Percentiles rank a stretch among this genome's conserved stretches.
Conservation (phyloP, 352 stramenopile species). For the Pythium rishiriense region DNA sequence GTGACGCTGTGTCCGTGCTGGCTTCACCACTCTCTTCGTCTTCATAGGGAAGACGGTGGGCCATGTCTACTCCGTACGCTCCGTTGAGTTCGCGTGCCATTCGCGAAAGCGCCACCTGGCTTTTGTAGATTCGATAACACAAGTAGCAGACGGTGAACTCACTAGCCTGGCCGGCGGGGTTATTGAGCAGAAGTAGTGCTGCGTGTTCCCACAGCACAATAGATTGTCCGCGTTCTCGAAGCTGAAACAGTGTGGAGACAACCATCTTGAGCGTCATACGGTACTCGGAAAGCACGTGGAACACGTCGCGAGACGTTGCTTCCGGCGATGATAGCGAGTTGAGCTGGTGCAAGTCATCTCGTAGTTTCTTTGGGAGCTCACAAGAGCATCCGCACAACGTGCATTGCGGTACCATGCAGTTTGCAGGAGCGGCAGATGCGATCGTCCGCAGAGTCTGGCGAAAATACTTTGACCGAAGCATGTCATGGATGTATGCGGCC, state of each 20-base stretch:
- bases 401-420: conserved; percentile 36
- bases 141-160: conserved; percentile 73
- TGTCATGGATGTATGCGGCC: conserved; percentile 34
- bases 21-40: background rate
- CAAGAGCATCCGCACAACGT: conserved; percentile 63
- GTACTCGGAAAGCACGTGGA: conserved; percentile 47
- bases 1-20: background rate
- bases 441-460: conserved; percentile 24
- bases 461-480: conserved; percentile 45
- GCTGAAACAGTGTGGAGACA: conserved; percentile 59
- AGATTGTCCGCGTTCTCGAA: conserved; percentile 62
- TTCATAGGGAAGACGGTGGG: background rate
- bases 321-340: conserved; percentile 10
- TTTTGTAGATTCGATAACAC: conserved; percentile 79
- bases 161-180: conserved; percentile 32
- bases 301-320: conserved; percentile 30
- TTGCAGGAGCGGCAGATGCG: conserved; percentile 7
- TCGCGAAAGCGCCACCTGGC: conserved; percentile 51
- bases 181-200: conserved; percentile 40
- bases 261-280: conserved; percentile 84
- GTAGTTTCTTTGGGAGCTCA: conserved; percentile 41
- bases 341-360: conserved; percentile 41
- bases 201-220: conserved; percentile 61
- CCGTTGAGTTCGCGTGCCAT: conserved; percentile 50
- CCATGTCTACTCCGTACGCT: conserved; percentile 18